phyloP scores from a whole-genome alignment of 495 filamentous ascomycete genomes.

The Trichoderma erinaceum region DNA sequence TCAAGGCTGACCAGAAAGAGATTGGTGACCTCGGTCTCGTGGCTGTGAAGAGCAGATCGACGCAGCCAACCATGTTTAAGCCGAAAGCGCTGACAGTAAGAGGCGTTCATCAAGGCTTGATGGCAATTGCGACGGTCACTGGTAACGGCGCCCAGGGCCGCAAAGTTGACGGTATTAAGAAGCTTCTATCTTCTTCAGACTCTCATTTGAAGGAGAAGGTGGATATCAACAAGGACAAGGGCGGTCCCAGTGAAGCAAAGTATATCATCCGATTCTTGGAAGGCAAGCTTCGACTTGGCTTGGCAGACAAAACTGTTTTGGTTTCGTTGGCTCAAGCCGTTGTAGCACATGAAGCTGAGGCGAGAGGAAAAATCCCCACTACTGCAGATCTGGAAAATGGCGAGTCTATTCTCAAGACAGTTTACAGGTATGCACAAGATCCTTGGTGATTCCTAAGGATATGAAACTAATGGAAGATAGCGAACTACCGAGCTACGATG shows the following conservation, averaged over 20 bases:
- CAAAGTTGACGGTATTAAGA: constrained; percentile 93
- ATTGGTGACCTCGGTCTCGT: constrained; percentile 94
- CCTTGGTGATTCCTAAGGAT: neutral
- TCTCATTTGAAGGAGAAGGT: constrained; percentile 62
- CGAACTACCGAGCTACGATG: constrained; percentile 90
- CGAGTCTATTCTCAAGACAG: constrained; percentile 77
- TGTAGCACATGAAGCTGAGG: constrained; percentile 68
- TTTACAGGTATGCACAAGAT: constrained; percentile 62
- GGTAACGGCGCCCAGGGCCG: constrained; percentile 84
- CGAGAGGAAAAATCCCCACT: constrained; percentile 59
- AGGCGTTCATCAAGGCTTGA: constrained; percentile 80
- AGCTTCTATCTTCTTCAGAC: constrained; percentile 83
- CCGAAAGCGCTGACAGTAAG: constrained; percentile 83
- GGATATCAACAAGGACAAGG: constrained; percentile 88
- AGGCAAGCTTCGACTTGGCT: constrained; percentile 82
- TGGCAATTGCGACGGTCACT: constrained; percentile 78
- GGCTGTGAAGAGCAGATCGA: constrained; percentile 87
- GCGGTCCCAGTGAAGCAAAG: constrained; percentile 90
- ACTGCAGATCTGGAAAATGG: constrained; percentile 72
- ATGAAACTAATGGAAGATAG: constrained; percentile 36
- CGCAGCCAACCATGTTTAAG: constrained; percentile 95
- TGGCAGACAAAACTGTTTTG: constrained; percentile 88
- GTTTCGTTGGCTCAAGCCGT: constrained; percentile 84
- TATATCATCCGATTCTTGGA: constrained; percentile 88
- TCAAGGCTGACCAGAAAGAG: constrained; percentile 91